Conservation (phyloP, 1,284 basidiomycete genomes). For the Irpex rosettiformis region DNA sequence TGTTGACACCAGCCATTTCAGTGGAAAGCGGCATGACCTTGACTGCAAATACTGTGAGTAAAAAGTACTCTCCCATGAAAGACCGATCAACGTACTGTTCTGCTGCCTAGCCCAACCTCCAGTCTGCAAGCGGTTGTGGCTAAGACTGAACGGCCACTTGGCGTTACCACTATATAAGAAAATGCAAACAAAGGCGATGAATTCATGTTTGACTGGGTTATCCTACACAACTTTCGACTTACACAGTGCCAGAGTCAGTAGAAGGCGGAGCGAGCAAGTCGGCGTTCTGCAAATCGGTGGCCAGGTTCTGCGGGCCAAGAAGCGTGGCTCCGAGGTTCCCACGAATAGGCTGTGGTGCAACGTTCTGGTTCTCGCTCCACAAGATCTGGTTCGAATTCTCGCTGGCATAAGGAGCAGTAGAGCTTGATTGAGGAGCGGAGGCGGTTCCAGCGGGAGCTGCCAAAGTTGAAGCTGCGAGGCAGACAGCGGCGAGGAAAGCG, state of each 20-base stretch:
- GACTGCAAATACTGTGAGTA: slow-evolving; percentile 33
- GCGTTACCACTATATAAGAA: slow-evolving; percentile 47
- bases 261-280: slow-evolving; percentile 63
- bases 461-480: neutral
- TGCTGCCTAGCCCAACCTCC: slow-evolving; percentile 76
- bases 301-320: slow-evolving; percentile 53
- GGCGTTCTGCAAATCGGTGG: slow-evolving; percentile 53
- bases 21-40: slow-evolving; percentile 59
- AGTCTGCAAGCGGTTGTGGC: slow-evolving; percentile 64
- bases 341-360: slow-evolving; percentile 34
- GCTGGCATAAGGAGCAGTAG: slow-evolving; percentile 45
- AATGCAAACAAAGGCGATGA: too few species aligned
- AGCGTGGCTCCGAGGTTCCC: slow-evolving; percentile 47
- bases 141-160: slow-evolving; percentile 71
- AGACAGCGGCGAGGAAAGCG: slow-evolving; percentile 6
- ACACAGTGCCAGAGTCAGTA: slow-evolving; percentile 65
- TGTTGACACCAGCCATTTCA: slow-evolving; percentile 65
- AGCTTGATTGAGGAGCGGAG: slow-evolving; percentile 11
- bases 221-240: slow-evolving; percentile 24
- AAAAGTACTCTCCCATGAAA: neutral
- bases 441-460: slow-evolving; percentile 10
- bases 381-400: slow-evolving; percentile 51
- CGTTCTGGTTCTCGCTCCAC: slow-evolving; percentile 27
- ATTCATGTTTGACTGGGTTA: too few species aligned
- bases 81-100: slow-evolving; percentile 40